These are phyloP conservation scores for Botryobasidium botryosum DNA, from an alignment of 768 basidiomycete species.

Conservation along the genomic window DNA sequence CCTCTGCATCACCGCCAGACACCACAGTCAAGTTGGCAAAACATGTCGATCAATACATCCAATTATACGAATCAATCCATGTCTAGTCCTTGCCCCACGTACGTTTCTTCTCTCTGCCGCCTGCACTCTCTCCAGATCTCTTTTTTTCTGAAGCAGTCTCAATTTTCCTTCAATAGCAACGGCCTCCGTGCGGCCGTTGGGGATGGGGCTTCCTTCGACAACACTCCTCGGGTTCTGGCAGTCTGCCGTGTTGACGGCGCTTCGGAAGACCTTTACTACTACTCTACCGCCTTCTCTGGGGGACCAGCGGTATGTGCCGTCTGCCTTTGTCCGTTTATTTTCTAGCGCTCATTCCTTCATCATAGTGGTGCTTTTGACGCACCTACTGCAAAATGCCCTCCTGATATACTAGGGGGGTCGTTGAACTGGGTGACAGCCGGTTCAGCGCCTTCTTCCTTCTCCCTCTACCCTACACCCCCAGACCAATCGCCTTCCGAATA, in stretches of 20 bases:
- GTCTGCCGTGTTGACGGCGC: slow-evolving; percentile 72
- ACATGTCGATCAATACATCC: slow-evolving; percentile 61
- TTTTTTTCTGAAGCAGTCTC: background rate
- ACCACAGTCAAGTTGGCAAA: slow-evolving; percentile 60
- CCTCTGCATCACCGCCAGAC: no score
- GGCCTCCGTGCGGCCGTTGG: slow-evolving; percentile 82
- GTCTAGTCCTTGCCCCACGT: slow-evolving; percentile 96
- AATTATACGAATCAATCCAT: slow-evolving; percentile 48
- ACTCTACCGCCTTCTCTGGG: slow-evolving; percentile 87
- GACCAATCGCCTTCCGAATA: no score
- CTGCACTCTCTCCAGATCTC: background rate
- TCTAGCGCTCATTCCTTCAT: no score
- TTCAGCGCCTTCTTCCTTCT: slow-evolving; percentile 25
- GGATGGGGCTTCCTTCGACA: slow-evolving; percentile 80
- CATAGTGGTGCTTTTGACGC: slow-evolving; percentile 89
- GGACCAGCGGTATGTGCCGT: slow-evolving; percentile 58
- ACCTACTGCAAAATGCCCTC: slow-evolving; percentile 86
- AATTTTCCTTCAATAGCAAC: slow-evolving; percentile 40
- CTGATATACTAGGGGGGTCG: slow-evolving; percentile 66
- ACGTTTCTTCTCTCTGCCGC: slow-evolving; percentile 25
- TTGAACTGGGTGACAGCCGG: slow-evolving; percentile 89
- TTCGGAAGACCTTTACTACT: slow-evolving; percentile 67
- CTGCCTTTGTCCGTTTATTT: no score
- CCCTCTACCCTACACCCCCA: background rate
- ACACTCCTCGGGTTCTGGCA: slow-evolving; percentile 63